These are phyloP conservation scores for Furcasterigmium sp. DNA, from an alignment of 2,329 filamentous ascomycete genomes.

Conservation along the genomic window DNA sequence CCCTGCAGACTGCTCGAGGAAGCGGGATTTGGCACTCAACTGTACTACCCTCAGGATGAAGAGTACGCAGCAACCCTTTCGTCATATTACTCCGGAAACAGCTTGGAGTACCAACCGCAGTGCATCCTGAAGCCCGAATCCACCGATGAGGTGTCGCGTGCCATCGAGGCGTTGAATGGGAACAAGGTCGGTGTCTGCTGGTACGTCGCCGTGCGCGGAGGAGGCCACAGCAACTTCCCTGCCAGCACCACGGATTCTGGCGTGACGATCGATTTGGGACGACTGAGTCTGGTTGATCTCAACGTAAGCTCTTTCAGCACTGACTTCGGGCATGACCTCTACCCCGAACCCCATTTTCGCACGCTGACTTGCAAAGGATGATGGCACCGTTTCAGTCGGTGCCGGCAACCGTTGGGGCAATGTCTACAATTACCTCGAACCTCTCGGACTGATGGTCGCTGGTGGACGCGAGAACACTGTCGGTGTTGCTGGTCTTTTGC, in stretches of 20 bases:
- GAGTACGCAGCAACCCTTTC: constrained; percentile 5
- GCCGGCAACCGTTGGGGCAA: constrained; percentile 12
- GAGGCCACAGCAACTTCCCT: constrained; percentile 39
- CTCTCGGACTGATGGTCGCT: constrained; percentile 12
- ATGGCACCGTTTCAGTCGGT: constrained; percentile 1
- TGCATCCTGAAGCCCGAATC: constrained; percentile 18
- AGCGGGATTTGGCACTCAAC: constrained; percentile 2
- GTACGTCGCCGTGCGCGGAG: constrained; percentile 30
- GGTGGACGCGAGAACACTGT: constrained; percentile 17
- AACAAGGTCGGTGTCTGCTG: constrained; percentile 3
- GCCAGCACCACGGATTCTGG: constrained; percentile 32
- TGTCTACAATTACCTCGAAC: constrained; percentile 15
- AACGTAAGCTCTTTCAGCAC: neutral
- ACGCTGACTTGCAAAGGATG: neutral
- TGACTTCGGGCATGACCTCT: neutral
- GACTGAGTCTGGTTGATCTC: neutral
- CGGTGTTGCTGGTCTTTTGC: constrained; percentile 19
- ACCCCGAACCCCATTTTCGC: too few species aligned
- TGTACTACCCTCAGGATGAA: constrained; percentile 3
- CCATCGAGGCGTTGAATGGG: constrained; percentile 9
- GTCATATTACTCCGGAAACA: constrained; percentile 17
- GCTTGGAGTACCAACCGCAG: constrained; percentile 12
- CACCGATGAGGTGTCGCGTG: constrained; percentile 13
- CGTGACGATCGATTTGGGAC: constrained; percentile 31
- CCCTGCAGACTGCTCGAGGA: constrained; percentile 3